Conservation (phyloP, 345 rosid genomes). For the Arabidopsis arenosa region DNA sequence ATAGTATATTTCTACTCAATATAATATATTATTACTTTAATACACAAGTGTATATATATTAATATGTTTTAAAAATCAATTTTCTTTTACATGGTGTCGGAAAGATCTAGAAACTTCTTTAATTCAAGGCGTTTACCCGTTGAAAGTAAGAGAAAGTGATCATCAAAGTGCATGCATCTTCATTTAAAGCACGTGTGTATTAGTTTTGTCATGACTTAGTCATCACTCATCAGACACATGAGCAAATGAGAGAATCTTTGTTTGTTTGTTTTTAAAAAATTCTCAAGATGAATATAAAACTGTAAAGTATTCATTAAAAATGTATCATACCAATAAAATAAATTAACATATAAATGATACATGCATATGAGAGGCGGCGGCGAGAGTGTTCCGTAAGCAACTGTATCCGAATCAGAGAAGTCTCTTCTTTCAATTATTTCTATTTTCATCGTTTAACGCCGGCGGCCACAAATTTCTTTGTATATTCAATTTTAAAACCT, state of each 20-base stretch:
- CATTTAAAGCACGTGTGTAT: slow-evolving; percentile 39
- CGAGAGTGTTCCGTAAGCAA: slow-evolving; percentile 37
- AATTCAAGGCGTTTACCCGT: neutral
- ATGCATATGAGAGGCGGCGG: slow-evolving; percentile 45
- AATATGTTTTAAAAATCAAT: neutral
- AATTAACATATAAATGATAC: neutral
- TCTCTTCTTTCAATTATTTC: neutral
- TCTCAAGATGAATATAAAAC: slow-evolving; percentile 26
- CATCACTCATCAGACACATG: slow-evolving; percentile 40
- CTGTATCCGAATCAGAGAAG: slow-evolving; percentile 35
- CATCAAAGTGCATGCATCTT: slow-evolving; percentile 45
- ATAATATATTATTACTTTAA: neutral
- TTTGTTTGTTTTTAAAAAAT: neutral
- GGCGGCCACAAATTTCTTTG: slow-evolving; percentile 7
- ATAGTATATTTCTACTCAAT: neutral
- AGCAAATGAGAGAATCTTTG: slow-evolving; percentile 14
- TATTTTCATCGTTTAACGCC: slow-evolving; percentile 7
- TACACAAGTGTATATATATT: too few relatives aligned
- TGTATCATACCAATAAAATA: neutral
- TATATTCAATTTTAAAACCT: neutral
- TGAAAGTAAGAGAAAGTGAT: slow-evolving; percentile 39
- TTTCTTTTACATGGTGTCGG: neutral
- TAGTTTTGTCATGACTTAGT: slow-evolving; percentile 34
- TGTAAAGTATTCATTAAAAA: slow-evolving; percentile 11
- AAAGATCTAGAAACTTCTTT: slow-evolving; percentile 32